Evolutionary conservation across 2,329 filamentous ascomycete species (phyloP), one percentile per base, ranked within the genome.

Genomic region (Talaromyces rugulosus): DNA sequence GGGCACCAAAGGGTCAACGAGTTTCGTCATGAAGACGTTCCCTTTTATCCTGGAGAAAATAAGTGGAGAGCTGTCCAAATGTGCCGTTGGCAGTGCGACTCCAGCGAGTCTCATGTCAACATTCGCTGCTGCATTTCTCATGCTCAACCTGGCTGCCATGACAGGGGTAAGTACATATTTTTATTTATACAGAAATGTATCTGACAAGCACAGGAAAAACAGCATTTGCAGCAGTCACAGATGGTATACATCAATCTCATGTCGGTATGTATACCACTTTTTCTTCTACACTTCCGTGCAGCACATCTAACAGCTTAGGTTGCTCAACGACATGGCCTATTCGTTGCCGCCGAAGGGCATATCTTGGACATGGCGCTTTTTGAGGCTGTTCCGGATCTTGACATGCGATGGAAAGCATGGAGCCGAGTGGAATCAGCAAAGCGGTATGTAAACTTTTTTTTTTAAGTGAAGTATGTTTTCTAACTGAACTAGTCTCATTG

Each of bases 381-480:
- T 27, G 78, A 80, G 30, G 63, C 67, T 4, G 73, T 81, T 6
- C 69, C 77, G 14, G 77, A 81, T 63, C 73, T 79, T 36, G 78
- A 82, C 56, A 70, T 74, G 28, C 72, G 77, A 65, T 84, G 82
- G 82, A 82, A 80, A 65, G 78, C 80, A 2, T 84, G 82, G 82
- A 77, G 78, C 63, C 79, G 80, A 56, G 75, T 83, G 7, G 82
- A 84, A 68, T 82, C 80, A 54, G 75, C 75, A 0, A 83, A 83
- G 67, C 75, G 81, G 73, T 73, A 64, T 53, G 66, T 36, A n/a
- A 3, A 33, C 16, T 28, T n/a, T 4, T 14, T 23, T 23, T 23
- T 23, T 23, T 23, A 23, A 23, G 1, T 23, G 23, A 12, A 12
- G 4, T 2, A 47, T 27, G 31, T 16, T 34, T 33, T 47, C 18